Evolutionary conservation across 805 yeast species (phyloP).

Genomic region (Nakazawaea ernobii): DNA sequence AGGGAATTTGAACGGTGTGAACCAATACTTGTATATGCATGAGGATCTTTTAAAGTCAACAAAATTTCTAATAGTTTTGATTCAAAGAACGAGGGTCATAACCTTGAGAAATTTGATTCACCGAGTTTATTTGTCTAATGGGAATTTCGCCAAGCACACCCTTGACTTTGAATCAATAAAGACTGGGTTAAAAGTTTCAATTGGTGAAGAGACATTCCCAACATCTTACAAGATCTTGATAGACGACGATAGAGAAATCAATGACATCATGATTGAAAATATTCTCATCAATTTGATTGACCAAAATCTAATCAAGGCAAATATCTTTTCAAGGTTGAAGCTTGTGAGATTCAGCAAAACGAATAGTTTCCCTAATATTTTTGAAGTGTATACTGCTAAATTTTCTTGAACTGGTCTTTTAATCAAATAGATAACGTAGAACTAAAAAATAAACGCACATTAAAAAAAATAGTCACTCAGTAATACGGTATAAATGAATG

Average conservation of each 20-base stretch:
- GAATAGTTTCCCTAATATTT: constrained; percentile 34
- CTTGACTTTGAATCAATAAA: constrained; percentile 19
- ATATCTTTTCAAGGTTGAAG: constrained; percentile 35
- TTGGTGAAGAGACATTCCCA: constrained; percentile 12
- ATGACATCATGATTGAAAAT: constrained; percentile 42
- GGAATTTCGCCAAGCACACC: constrained; percentile 9
- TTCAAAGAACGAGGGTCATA: constrained; percentile 39
- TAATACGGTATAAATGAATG: too few species aligned
- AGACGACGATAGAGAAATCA: constrained; percentile 13
- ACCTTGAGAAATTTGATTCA: constrained; percentile 37
- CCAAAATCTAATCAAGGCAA: constrained; percentile 48
- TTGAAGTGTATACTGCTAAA: constrained; percentile 14
- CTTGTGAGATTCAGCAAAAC: constrained; percentile 36
- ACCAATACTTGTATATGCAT: constrained; percentile 24
- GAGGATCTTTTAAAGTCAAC: constrained; percentile 32
- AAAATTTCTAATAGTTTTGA: constrained; percentile 35
- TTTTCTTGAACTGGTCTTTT: constrained; percentile 1
- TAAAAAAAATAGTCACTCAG: too few species aligned
- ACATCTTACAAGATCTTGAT: constrained; percentile 21
- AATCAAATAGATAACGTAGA: too few species aligned
- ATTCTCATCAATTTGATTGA: constrained; percentile 46
- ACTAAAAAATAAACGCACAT: too few species aligned
- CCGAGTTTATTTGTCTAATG: constrained; percentile 16
- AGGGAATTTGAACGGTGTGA: constrained; percentile 38
- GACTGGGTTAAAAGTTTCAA: constrained; percentile 21